These are phyloP conservation scores for Plantago lanceolata DNA, from an alignment of 305 asterid genomes.

Conservation along the genomic window DNA sequence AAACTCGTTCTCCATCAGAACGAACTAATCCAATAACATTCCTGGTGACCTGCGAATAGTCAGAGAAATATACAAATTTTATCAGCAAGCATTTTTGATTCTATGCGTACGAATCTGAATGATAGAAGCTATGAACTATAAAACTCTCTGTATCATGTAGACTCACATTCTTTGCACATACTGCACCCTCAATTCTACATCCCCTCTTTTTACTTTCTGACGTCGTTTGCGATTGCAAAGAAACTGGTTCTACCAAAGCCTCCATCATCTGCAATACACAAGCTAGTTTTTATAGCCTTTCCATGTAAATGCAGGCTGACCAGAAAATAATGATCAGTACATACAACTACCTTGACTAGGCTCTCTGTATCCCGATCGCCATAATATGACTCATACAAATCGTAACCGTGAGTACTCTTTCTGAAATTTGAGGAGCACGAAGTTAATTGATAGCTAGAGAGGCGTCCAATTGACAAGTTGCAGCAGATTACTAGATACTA, in stretches of 20 bases:
- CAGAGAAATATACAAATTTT: constrained; percentile 14
- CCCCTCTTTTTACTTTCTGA: constrained; percentile 39
- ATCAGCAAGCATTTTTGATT: neutral
- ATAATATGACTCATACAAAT: constrained; percentile 89
- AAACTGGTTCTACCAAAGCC: constrained; percentile 66
- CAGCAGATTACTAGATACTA: neutral
- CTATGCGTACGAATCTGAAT: neutral
- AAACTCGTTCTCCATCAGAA: constrained; percentile 18
- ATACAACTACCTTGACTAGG: constrained; percentile 64
- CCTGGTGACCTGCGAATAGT: constrained; percentile 72
- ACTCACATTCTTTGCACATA: constrained; percentile 83
- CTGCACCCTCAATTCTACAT: constrained; percentile 87
- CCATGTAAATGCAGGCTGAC: neutral
- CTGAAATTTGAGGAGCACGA: constrained; percentile 30
- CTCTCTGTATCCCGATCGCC: constrained; percentile 89
- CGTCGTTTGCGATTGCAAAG: constrained; percentile 47
- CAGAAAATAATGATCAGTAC: neutral
- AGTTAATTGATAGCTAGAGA: constrained; percentile 9
- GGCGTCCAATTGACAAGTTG: constrained; percentile 1
- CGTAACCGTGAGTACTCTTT: constrained; percentile 62
- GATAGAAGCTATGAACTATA: neutral
- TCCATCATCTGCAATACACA: constrained; percentile 72
- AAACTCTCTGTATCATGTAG: neutral
- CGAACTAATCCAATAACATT: constrained; percentile 80
- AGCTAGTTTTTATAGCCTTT: constrained; percentile 12